phyloP scores from a whole-genome alignment of 192 early-diverging fungal species.

The Podila clonocystis region DNA sequence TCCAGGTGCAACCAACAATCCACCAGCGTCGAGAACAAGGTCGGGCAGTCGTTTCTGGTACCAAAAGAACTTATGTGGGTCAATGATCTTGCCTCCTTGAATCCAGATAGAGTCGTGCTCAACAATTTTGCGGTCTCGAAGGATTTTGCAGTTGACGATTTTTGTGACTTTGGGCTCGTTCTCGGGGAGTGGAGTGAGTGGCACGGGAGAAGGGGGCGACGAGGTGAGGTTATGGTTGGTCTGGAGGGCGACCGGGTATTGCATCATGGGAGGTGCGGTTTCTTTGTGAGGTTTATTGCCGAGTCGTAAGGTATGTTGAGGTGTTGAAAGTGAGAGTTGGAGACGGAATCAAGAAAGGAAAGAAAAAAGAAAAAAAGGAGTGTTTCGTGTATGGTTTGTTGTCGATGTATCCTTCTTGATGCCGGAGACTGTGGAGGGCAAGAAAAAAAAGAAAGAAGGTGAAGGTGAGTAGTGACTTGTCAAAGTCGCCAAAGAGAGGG shows the following conservation, averaged over 20 bases:
- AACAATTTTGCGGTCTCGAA: conserved; percentile 75
- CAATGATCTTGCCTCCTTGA: conserved; percentile 80
- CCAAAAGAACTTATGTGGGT: conserved; percentile 78
- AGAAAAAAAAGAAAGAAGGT: not conserved
- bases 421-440: not conserved
- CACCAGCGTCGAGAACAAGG: conserved; percentile 76
- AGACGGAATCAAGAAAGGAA: not conserved
- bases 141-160: conserved; percentile 79
- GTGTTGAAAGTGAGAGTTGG: not conserved
- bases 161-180: conserved; percentile 54
- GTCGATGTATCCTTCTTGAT: too few species aligned
- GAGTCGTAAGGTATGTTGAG: not conserved
- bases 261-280: conserved; percentile 4
- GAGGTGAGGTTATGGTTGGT: conserved; percentile 14
- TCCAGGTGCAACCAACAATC: conserved; percentile 77
- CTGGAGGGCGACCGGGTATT: conserved; percentile 42
- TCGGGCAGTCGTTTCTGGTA: conserved; percentile 70
- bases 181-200: conserved; percentile 22
- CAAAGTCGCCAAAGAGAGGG: not conserved
- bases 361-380: too few species aligned
- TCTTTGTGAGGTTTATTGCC: not conserved
- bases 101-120: conserved; percentile 76
- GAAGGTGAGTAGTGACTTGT: not conserved
- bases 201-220: conserved; percentile 36
- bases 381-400: too few species aligned